Evolutionary conservation across 352 stramenopile species (phyloP).

Genomic region (Globisporangium irregulare): DNA sequence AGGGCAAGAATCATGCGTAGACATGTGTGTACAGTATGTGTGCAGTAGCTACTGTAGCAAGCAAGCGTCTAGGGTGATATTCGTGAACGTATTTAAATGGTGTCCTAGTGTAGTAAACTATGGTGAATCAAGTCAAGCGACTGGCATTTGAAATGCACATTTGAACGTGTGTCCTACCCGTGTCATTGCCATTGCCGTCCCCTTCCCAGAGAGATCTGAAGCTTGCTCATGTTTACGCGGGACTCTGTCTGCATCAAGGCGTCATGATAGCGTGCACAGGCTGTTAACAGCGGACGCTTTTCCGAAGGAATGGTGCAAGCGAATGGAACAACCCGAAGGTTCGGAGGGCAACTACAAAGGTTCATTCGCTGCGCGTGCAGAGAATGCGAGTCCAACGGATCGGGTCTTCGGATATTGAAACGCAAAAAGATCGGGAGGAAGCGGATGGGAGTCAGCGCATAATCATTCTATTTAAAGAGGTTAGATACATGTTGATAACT

Average conservation of each 20-base stretch:
- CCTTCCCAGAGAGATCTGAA: no score
- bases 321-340: background rate
- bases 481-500: no score
- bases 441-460: background rate
- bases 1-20: background rate
- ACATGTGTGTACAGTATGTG: no score
- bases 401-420: background rate
- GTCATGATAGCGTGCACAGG: background rate
- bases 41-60: no score
- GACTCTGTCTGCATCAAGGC: background rate
- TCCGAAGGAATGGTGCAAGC: no score
- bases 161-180: background rate
- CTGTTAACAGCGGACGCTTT: background rate
- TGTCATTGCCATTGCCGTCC: background rate
- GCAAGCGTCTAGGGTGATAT: background rate
- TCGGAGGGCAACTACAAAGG: background rate
- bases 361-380: background rate
- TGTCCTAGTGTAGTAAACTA: background rate
- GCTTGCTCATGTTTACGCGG: background rate
- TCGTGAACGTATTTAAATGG: background rate
- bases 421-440: background rate
- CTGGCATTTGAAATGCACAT: background rate
- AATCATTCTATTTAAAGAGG: background rate
- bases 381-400: background rate
- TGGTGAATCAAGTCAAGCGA: background rate